Percentiles rank a stretch among this genome's conserved stretches.
Conservation (phyloP, 2,329 filamentous ascomycete genomes). For the Emergomyces pasteurianus region DNA sequence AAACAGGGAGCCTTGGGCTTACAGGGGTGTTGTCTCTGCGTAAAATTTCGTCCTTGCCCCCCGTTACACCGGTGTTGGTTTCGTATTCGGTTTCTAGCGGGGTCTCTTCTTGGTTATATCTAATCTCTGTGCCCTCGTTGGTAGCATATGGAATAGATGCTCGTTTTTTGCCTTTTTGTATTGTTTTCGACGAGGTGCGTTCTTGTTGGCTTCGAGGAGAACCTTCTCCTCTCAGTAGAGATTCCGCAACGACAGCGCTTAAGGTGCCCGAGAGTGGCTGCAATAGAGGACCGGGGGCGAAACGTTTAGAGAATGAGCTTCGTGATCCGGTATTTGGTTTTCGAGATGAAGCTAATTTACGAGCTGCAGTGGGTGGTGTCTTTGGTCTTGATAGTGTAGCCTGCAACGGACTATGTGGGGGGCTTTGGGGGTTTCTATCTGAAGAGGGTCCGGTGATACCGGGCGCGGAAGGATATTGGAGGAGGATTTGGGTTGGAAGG, state of each 20-base stretch:
- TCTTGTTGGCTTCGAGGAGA: conserved; percentile 16
- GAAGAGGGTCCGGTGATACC: conserved; percentile 18
- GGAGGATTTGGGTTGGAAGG: conserved; percentile 22
- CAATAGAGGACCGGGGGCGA: conserved; percentile 47
- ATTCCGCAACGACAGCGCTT: conserved; percentile 53
- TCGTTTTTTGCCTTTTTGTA: not conserved
- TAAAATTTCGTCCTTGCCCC: conserved; percentile 7
- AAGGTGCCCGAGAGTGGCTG: conserved; percentile 49
- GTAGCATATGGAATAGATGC: not conserved
- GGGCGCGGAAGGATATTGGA: conserved; percentile 30
- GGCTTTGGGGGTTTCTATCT: conserved; percentile 8
- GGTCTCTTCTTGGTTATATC: conserved; percentile 12
- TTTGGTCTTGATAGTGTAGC: conserved; percentile 11
- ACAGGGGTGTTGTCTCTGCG: not conserved
- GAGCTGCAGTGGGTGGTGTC: conserved; percentile 11
- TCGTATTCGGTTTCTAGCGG: conserved; percentile 12
- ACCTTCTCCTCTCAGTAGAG: conserved; percentile 46
- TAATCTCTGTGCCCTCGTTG: conserved; percentile 19
- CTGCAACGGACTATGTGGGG: conserved; percentile 10
- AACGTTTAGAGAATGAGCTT: conserved; percentile 38
- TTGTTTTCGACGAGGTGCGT: not conserved
- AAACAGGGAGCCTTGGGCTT: not conserved
- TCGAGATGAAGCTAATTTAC: conserved; percentile 20
- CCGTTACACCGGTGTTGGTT: conserved; percentile 8
- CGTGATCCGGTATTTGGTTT: conserved; percentile 30